A percentile compares a stretch with the other conserved stretches of the same genome.
These are phyloP conservation scores for Flaveria bidentis DNA, from an alignment of 129 eudicot genomes.

Conservation along the genomic window DNA sequence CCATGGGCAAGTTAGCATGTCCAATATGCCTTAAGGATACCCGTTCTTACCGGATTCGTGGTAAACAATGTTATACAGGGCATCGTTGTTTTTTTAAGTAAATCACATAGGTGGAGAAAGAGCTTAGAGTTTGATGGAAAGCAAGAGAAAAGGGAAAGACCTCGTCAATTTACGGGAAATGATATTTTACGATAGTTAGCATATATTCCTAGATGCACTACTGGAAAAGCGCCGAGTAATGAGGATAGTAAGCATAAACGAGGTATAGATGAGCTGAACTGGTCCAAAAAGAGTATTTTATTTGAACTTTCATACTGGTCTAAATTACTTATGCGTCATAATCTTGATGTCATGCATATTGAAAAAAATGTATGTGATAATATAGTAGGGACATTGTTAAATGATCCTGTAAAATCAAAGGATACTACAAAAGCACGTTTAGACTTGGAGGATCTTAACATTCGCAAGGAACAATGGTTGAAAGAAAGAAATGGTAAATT, in stretches of 20 bases:
- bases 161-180: conserved; percentile 6
- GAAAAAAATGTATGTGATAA: conserved; percentile 23
- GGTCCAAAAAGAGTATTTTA: neutral
- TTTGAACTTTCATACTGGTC: conserved; percentile 10
- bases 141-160: conserved; percentile 19
- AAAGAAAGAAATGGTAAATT: neutral
- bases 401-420: conserved; percentile 22
- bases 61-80: conserved; percentile 11
- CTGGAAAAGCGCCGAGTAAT: conserved; percentile 3
- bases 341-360: conserved; percentile 20
- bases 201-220: neutral
- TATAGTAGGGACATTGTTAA: conserved; percentile 18
- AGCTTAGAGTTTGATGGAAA: conserved; percentile 11
- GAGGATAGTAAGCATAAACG: conserved; percentile 13
- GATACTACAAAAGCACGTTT: conserved; percentile 21
- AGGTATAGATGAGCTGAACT: neutral
- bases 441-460: conserved; percentile 8
- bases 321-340: neutral
- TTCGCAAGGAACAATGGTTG: neutral
- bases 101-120: neutral
- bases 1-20: conserved; percentile 17
- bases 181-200: neutral
- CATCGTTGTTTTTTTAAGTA: neutral
- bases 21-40: conserved; percentile 14
- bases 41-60: conserved; percentile 12